Conservation (phyloP, 768 basidiomycete genomes). For the Daedaleopsis nitida region DNA sequence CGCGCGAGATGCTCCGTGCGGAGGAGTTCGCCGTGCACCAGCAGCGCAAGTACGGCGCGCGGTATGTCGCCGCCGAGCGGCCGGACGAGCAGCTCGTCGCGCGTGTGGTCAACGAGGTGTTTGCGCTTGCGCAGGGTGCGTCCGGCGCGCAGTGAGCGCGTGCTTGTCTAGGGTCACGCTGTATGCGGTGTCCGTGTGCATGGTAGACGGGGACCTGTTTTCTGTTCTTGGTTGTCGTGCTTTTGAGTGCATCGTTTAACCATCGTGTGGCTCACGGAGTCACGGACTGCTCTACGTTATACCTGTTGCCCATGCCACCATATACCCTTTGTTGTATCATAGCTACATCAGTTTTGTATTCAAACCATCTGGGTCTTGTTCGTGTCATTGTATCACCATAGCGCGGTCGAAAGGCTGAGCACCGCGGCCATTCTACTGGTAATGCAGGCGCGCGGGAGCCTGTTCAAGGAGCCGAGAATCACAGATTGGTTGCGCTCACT, state of each 20-base stretch:
- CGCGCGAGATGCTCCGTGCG: conserved; percentile 27
- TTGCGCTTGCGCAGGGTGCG: conserved; percentile 1
- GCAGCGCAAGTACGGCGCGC: conserved; percentile 18
- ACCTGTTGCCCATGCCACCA: background rate
- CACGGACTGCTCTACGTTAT: too few species aligned
- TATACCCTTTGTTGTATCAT: background rate
- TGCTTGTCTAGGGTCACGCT: background rate
- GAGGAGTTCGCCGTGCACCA: conserved; percentile 17
- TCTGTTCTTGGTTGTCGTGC: too few species aligned
- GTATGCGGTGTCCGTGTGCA: too few species aligned
- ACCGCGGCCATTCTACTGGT: too few species aligned
- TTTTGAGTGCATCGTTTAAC: too few species aligned
- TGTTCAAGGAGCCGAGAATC: too few species aligned
- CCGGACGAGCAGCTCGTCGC: conserved; percentile 24
- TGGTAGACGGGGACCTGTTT: background rate
- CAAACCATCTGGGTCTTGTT: background rate
- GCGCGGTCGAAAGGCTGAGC: too few species aligned
- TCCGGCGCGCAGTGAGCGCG: background rate
- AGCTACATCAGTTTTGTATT: background rate
- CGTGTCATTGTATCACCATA: too few species aligned
- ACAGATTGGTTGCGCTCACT: too few species aligned
- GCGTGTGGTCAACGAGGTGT: conserved; percentile 22
- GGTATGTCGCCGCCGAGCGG: conserved; percentile 13
- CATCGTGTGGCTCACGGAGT: too few species aligned
- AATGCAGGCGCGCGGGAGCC: too few species aligned